Base-by-base conservation (phyloP, 768 basidiomycete genomes). In the Hericium coralloides region DNA sequence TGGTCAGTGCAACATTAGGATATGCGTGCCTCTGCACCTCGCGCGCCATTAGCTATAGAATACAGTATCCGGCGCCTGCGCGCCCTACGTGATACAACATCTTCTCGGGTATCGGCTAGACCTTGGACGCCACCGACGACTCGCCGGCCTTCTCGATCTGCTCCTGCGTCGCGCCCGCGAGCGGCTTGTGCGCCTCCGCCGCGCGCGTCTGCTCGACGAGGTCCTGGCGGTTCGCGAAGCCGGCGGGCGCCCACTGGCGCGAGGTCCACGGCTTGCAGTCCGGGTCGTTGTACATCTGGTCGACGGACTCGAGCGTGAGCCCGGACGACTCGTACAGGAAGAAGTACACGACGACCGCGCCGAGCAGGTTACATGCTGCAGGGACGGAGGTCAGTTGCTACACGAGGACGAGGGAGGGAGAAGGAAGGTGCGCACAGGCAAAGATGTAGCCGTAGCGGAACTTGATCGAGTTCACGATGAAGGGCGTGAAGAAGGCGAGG, bases 401-500 rank as follows among this genome's bases (percentile, higher is more conserved):
- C 38, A 41, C 36, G 37, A 26, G 4, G 39, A 48, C 10, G n/a
- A 9, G n/a, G 12, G 18, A 12, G 14, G 26, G 17, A 3, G 41
- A 18, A 43, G 37, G 20, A 50, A 9, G 47, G 2, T 12, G 62
- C 72, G 58, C 66, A 73, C 81, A 78, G 12, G 84, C 85, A 66
- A 89, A 89, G 39, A 89, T 74, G 66, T 81, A 89, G 4, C 87
- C 87, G 67, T 84, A 88, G 38, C 73, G 68, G 70, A 79, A 89
- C 9, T 67, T 50, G 63, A 88, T 88, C 12, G 75, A 72, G n/a
- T 59, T 65, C 2, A 72, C 73, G 65, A 89, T 88, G 69, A 87
- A 85, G 0, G 87, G 85, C n/a, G 86, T 88, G 73, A 87, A 87
- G 77, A 88, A 89, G 0, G 83, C 84, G 55, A 87, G 70, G 38